phyloP scores from a whole-genome alignment of 1,139 yeast genomes.

The Yarrowia galli region DNA sequence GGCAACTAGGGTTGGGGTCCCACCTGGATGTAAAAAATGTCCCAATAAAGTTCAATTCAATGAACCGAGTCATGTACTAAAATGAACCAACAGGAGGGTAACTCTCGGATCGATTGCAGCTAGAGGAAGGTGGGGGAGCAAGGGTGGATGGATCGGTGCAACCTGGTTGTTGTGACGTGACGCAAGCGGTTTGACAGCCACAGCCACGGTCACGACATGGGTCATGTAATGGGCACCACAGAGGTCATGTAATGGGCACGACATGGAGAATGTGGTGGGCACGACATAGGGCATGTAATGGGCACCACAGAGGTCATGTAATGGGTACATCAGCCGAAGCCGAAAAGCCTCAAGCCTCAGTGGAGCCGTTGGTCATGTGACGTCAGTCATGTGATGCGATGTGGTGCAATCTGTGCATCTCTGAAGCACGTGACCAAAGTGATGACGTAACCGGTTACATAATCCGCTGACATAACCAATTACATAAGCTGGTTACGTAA shows the following conservation, averaged over 20 bases:
- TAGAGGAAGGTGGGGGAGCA: constrained; percentile 36
- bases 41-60: neutral
- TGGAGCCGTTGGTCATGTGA: neutral
- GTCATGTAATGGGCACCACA: neutral
- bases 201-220: neutral
- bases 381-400: constrained; percentile 9
- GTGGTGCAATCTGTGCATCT: neutral
- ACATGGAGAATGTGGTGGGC: neutral
- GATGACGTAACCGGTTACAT: neutral
- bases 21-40: constrained; percentile 26
- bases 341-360: neutral
- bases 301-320: no score
- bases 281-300: neutral
- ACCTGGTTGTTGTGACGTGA: constrained; percentile 1
- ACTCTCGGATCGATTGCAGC: constrained; percentile 22
- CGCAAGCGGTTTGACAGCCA: neutral
- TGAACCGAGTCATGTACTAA: constrained; percentile 16
- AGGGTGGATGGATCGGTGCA: neutral
- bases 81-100: constrained; percentile 13
- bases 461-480: neutral
- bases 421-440: neutral
- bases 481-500: neutral
- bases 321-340: no score
- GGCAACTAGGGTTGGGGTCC: no score
- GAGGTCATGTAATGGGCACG: neutral